Evolutionary conservation across 2,329 filamentous ascomycete species (phyloP), one percentile per base, ranked within the genome.

Genomic region (Colletotrichum lini): DNA sequence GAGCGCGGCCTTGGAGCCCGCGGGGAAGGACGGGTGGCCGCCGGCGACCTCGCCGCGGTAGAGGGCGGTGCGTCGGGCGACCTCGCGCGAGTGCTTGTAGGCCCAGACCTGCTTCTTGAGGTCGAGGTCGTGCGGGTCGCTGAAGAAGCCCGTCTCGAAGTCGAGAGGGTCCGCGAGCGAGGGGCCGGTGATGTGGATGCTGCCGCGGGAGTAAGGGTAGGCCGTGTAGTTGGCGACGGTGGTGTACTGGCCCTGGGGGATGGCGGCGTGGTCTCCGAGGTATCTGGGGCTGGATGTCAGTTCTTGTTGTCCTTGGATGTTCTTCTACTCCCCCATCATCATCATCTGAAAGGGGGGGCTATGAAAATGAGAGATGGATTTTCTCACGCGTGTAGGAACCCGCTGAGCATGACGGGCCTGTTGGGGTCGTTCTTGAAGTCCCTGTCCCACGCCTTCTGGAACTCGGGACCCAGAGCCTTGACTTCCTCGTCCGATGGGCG

Each of bases 71-170:
- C 89, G 87, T 2, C 90, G 86, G 57, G 85, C 83, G 65, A 92
- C 86, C 77, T 92, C 90, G 1, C 91, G 88, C n/a, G 85, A 83
- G 75, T 87, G 88, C 79, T 93, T 93, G 82, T 93, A 93, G 0
- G 83, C 86, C 90, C 90, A 92, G 4, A 91, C 75, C 23, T 90
- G 86, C 75, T 87, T 89, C 78, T 88, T 88, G 47, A 92, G 58
- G 75, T 92, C 90, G n/a, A 89, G 78, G 5, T 84, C 83, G 44
- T 84, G 65, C 38, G 80, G 74, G 72, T 89, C 82, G 21, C 78
- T 82, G 49, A 90, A 81, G 77, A 83, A 89, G 23, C 87, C 88
- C 0, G 84, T 81, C 65, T 88, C 84, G 63, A 90, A 89, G 58
- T 87, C 84, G 15, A 84, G 80, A 3, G 79, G 77, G 35, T 83